Base-by-base conservation (phyloP, 2,329 filamentous ascomycete genomes). In the Cladophialophora chaetospira region DNA sequence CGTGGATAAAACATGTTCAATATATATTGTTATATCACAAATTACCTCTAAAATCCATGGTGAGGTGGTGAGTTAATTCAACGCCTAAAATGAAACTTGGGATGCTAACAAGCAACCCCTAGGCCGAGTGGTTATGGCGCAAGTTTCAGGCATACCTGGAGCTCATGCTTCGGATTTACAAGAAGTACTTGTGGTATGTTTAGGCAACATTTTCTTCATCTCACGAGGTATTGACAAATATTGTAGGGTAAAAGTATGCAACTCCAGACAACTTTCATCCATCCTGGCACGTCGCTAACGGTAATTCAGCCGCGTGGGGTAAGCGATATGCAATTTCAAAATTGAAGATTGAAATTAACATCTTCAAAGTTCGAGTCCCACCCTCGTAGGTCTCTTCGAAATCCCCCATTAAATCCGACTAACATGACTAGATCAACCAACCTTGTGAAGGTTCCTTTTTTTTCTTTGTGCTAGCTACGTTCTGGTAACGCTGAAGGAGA, bases 241-340 rank as follows among this genome's bases (percentile, higher is more conserved):
- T n/a, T n/a, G n/a, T n/a, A n/a, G n/a, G n/a, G n/a, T n/a, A n/a
- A n/a, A n/a, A n/a, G n/a, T n/a, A n/a, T n/a, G n/a, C n/a, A n/a
- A n/a, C n/a, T n/a, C n/a, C n/a, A n/a, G n/a, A n/a, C n/a, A n/a
- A n/a, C n/a, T n/a, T n/a, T n/a, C n/a, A n/a, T n/a, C n/a, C n/a
- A n/a, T n/a, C n/a, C n/a, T n/a, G n/a, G n/a, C n/a, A n/a, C n/a
- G n/a, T n/a, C n/a, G n/a, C n/a, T n/a, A n/a, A n/a, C n/a, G 44
- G 44, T 47, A 47, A 47, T n/a, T n/a, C n/a, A 47, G 33, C 44
- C 44, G 44, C 44, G 44, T 47, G 44, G 44, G 36, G 38, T 42
- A 42, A 13, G 38, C 19, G 10, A 42, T 11, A 1, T 42, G 9
- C n/a, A n/a, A n/a, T n/a, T n/a, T n/a, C n/a, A n/a, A n/a, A n/a